These are phyloP conservation scores for Vaccinium darrowii DNA, from an alignment of 148 eudicot genomes.

Conservation along the genomic window DNA sequence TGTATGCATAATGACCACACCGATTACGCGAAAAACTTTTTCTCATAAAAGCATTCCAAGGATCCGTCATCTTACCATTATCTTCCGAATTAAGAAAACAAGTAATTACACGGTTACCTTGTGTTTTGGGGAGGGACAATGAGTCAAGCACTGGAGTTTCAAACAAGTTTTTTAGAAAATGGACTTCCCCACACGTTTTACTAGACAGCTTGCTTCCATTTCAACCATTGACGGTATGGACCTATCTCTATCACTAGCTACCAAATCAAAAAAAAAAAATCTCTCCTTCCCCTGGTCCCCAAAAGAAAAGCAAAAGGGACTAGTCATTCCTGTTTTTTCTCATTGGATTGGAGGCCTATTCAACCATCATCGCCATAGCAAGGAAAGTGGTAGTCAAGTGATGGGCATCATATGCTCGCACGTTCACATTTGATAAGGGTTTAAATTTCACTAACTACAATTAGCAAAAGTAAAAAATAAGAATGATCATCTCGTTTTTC, in stretches of 20 bases:
- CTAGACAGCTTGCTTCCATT: background rate
- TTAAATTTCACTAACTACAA: too few relatives aligned
- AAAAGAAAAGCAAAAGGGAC: background rate
- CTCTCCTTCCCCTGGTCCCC: background rate
- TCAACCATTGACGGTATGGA: background rate
- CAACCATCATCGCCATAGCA: background rate
- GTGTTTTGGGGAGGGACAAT: background rate
- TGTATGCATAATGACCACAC: background rate
- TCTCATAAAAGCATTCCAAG: background rate
- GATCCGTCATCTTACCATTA: background rate
- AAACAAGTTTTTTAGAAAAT: conserved; percentile 2
- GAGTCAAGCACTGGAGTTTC: background rate
- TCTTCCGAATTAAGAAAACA: background rate
- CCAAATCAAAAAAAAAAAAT: background rate
- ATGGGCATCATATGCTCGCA: too few relatives aligned
- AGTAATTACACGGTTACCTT: background rate
- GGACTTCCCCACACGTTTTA: background rate
- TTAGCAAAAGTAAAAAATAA: too few relatives aligned
- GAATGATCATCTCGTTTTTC: too few relatives aligned
- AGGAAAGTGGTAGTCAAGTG: too few relatives aligned
- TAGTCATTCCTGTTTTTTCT: background rate
- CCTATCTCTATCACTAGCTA: background rate
- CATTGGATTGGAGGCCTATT: background rate
- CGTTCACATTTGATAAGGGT: too few relatives aligned
- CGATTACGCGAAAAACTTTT: too few relatives aligned